Percentiles rank a stretch among this genome's conserved stretches.
phyloP scores from a whole-genome alignment of 371 early-diverging fungal species.

The Nematocida sp. region DNA sequence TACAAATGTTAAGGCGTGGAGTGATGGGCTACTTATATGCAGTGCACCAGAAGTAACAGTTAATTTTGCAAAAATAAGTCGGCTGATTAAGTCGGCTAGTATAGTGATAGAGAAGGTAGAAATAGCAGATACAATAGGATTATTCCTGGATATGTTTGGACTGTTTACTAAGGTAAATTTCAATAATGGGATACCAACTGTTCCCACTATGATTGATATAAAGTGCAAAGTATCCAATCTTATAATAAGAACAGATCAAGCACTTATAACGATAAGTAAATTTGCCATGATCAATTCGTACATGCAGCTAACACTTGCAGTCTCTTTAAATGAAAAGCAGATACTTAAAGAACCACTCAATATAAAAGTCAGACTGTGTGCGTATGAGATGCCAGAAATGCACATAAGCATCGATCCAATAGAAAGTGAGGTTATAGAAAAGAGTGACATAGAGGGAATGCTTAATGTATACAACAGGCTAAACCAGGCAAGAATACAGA shows the following conservation, averaged over 20 bases:
- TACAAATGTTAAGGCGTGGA: slow-evolving; percentile 5
- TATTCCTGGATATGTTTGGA: slow-evolving; percentile 24
- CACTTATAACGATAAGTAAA: not conserved
- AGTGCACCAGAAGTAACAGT: not conserved
- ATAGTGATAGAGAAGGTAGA: not conserved
- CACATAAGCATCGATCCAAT: not conserved
- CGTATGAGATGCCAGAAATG: slow-evolving; percentile 5
- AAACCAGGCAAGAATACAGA: slow-evolving; percentile 14
- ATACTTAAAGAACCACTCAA: not conserved
- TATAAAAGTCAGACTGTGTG: not conserved
- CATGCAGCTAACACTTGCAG: not conserved
- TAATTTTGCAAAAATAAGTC: slow-evolving; percentile 13
- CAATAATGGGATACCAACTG: slow-evolving; percentile 14
- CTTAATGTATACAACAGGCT: not conserved
- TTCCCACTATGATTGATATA: slow-evolving; percentile 2
- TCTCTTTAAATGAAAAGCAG: not conserved
- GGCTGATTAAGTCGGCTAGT: not conserved
- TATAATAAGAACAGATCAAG: not conserved
- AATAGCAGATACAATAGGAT: slow-evolving; percentile 1
- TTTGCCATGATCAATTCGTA: slow-evolving; percentile 22
- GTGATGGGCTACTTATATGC: slow-evolving; percentile 10
- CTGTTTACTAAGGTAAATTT: slow-evolving; percentile 3
- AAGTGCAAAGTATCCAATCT: slow-evolving; percentile 11
- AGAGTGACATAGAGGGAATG: not conserved
- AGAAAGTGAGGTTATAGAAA: not conserved